Evolutionary conservation across 148 eudicot species (phyloP).

Genomic region (Fallopia convolvulus): DNA sequence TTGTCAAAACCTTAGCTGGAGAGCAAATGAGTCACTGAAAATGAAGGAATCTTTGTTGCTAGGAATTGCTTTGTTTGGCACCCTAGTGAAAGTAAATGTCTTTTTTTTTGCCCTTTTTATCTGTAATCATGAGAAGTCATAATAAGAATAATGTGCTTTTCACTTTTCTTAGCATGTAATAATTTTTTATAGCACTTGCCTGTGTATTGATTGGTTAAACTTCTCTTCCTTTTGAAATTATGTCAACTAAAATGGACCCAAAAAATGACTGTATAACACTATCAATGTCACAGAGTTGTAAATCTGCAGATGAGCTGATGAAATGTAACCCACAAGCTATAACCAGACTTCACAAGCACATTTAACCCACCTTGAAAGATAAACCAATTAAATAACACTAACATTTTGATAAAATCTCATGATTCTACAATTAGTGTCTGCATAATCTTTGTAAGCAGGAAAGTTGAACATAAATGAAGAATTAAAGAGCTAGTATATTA

Average conservation of each 20-base stretch:
- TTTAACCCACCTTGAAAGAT: neutral
- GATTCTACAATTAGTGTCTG: neutral
- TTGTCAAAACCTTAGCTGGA: neutral
- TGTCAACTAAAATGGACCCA: neutral
- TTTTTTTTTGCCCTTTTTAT: neutral
- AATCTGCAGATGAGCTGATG: neutral
- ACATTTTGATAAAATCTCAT: neutral
- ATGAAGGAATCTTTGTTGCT: conserved; percentile 1
- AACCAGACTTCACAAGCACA: too few relatives aligned
- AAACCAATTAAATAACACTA: neutral
- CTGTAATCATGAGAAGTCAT: neutral
- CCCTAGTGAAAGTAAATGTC: neutral
- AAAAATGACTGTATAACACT: too few relatives aligned
- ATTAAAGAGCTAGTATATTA: neutral
- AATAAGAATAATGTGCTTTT: conserved; percentile 3
- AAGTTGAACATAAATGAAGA: neutral
- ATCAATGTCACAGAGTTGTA: too few relatives aligned
- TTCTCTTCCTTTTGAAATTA: neutral
- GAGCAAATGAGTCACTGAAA: neutral
- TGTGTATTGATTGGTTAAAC: neutral
- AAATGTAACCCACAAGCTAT: neutral
- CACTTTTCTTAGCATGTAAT: neutral
- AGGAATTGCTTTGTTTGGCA: neutral
- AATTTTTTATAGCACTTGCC: neutral
- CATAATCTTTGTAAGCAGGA: neutral